Percentiles rank a stretch among this genome's conserved stretches.
Conservation (phyloP, 176 grass and related monocot species). For the Phragmites australis region DNA sequence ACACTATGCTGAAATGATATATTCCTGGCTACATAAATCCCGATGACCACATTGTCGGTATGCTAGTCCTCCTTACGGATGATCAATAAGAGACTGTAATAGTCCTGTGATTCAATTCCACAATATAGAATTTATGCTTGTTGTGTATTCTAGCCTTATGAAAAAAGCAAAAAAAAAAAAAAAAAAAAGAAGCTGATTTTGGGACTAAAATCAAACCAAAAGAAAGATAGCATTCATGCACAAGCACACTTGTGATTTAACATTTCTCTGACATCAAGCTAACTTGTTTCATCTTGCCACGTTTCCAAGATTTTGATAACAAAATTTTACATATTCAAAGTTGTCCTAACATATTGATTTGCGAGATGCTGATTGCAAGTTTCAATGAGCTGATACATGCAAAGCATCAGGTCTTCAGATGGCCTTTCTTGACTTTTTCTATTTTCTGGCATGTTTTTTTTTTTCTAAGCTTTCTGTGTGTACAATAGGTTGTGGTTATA, state of each 20-base stretch:
- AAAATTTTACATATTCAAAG: slow-evolving; percentile 14
- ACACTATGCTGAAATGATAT: neutral
- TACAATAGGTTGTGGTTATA: slow-evolving; percentile 26
- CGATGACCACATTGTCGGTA: neutral
- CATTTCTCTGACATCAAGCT: neutral
- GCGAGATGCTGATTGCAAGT: slow-evolving; percentile 10
- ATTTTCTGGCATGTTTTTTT: slow-evolving; percentile 7
- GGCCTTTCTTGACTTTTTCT: neutral
- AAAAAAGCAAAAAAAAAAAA: neutral
- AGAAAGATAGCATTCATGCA: neutral
- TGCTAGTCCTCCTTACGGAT: neutral
- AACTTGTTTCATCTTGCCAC: neutral
- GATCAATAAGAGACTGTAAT: neutral
- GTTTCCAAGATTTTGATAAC: neutral
- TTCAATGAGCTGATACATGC: slow-evolving; percentile 13
- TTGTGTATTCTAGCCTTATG: neutral
- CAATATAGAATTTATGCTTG: neutral
- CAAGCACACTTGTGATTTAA: neutral
- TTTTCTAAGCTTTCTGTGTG: neutral
- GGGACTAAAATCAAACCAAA: neutral
- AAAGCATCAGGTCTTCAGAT: slow-evolving; percentile 30
- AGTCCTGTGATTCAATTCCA: neutral
- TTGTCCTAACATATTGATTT: slow-evolving; percentile 7
- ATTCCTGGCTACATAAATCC: neutral
- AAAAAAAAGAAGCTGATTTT: neutral